These are phyloP conservation scores for Trichosanthes truncata DNA, from an alignment of 306 rosid species.

Conservation along the genomic window DNA sequence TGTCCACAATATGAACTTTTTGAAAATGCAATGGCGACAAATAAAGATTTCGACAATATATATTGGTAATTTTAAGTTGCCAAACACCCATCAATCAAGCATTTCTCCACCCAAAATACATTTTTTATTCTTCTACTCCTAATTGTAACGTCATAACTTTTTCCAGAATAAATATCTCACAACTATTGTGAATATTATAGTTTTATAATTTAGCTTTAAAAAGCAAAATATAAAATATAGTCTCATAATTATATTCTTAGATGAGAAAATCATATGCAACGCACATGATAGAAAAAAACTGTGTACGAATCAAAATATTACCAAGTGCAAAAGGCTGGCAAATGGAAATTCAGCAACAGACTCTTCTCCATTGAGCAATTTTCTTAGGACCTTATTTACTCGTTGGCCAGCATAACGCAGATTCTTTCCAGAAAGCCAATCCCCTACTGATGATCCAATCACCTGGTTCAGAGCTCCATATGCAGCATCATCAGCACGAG, in stretches of 20 bases:
- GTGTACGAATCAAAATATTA: slow-evolving; percentile 22
- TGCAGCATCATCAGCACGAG: slow-evolving; percentile 65
- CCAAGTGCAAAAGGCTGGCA: slow-evolving; percentile 79
- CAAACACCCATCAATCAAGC: background rate
- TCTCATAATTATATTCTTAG: background rate
- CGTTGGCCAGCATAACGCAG: slow-evolving; percentile 21
- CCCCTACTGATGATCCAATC: slow-evolving; percentile 45
- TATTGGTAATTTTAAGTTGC: background rate
- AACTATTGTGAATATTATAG: background rate
- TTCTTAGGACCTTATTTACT: slow-evolving; percentile 25
- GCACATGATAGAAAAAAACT: background rate
- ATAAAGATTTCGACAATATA: background rate
- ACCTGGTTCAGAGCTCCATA: slow-evolving; percentile 60
- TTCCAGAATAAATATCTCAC: background rate
- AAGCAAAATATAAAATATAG: background rate
- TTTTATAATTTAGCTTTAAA: background rate
- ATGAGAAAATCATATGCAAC: background rate
- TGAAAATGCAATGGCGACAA: background rate
- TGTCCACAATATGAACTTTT: background rate
- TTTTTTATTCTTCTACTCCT: background rate
- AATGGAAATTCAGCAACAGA: slow-evolving; percentile 91
- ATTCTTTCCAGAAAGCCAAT: slow-evolving; percentile 35
- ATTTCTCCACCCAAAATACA: background rate
- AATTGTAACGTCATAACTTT: background rate
- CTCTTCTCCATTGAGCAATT: slow-evolving; percentile 59